phyloP scores from a whole-genome alignment of 257 asterid species.

The Solanum medicagineum region DNA sequence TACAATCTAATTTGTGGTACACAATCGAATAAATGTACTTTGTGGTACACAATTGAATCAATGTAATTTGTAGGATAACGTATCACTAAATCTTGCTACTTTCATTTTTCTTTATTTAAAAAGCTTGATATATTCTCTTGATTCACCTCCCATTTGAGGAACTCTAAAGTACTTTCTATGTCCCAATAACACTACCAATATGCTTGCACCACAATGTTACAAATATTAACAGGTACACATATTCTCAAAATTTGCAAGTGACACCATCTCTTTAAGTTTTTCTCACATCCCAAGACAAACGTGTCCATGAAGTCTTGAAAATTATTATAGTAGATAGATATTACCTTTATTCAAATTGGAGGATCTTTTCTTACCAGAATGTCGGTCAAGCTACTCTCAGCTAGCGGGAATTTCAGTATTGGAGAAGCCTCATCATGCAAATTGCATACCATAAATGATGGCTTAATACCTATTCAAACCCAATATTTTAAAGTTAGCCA shows the following conservation, averaged over 20 bases:
- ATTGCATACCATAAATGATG: not conserved
- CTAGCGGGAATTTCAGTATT: conserved; percentile 53
- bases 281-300: not conserved
- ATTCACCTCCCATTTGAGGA: not conserved
- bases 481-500: not conserved
- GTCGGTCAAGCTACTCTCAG: conserved; percentile 79
- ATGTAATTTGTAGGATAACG: not conserved
- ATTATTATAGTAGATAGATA: not conserved
- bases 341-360: conserved; percentile 52
- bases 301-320: not conserved
- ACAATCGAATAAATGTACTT: no score
- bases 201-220: not conserved
- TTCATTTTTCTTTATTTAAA: not conserved
- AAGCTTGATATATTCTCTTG: not conserved
- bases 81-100: not conserved
- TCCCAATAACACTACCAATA: not conserved
- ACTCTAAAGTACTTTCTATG: not conserved
- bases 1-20: no score
- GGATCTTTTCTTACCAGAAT: conserved; percentile 59
- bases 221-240: not conserved
- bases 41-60: not conserved
- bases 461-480: not conserved
- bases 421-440: conserved; percentile 52
- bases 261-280: not conserved
- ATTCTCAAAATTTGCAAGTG: not conserved